These are phyloP conservation scores for Dillenia turbinata DNA, from an alignment of 164 flowering plant genomes.

Conservation along the genomic window DNA sequence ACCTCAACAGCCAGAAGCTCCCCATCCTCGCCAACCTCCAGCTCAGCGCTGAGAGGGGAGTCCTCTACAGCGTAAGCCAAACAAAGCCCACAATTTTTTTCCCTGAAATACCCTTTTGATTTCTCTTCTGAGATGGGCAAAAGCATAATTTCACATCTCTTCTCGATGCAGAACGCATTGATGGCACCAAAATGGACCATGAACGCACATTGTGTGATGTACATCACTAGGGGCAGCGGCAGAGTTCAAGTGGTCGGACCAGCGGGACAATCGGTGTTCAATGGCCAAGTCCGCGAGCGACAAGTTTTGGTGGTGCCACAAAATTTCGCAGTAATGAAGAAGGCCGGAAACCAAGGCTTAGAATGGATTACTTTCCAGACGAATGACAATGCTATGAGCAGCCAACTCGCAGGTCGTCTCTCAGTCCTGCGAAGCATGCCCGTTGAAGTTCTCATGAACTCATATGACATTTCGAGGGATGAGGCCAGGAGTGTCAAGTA, in stretches of 20 bases:
- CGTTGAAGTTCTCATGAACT: slow-evolving; percentile 14
- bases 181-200: slow-evolving; percentile 22
- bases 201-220: slow-evolving; percentile 18
- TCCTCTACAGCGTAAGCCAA: slow-evolving; percentile 12
- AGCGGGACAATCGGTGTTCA: slow-evolving; percentile 8
- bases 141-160: background rate
- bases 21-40: slow-evolving; percentile 13
- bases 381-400: slow-evolving; percentile 17
- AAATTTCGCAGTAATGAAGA: slow-evolving; percentile 14
- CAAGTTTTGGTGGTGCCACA: slow-evolving; percentile 25
- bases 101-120: background rate
- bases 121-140: background rate
- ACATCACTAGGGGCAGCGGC: slow-evolving; percentile 17
- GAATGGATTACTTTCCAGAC: slow-evolving; percentile 20
- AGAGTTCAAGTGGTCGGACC: slow-evolving; percentile 18
- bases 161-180: slow-evolving; percentile 16
- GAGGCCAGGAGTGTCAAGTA: slow-evolving; percentile 22
- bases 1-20: slow-evolving; percentile 14
- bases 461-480: slow-evolving; percentile 17
- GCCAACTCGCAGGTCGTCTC: slow-evolving; percentile 15
- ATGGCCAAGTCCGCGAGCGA: slow-evolving; percentile 14
- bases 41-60: slow-evolving; percentile 16
- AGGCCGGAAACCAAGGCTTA: slow-evolving; percentile 17
- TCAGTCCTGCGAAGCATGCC: slow-evolving; percentile 19
- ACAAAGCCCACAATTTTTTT: too few species aligned